These are phyloP conservation scores for Apiospora kogelbergensis DNA, from an alignment of 2,329 filamentous ascomycete species.

Conservation along the genomic window DNA sequence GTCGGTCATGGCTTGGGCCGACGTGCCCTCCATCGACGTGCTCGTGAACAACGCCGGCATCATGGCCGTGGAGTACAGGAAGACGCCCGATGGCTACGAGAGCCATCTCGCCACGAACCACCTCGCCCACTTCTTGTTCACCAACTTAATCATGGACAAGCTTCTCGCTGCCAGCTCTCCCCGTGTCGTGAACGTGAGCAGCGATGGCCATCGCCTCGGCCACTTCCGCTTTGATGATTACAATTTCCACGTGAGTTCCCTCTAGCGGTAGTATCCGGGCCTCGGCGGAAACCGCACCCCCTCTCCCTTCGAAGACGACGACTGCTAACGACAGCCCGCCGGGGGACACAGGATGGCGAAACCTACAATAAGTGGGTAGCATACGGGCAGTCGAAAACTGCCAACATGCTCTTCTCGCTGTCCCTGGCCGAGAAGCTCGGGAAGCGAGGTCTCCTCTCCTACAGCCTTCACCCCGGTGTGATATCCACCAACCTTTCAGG, in stretches of 20 bases:
- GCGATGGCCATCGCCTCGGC: slow-evolving; percentile 40
- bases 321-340: neutral
- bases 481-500: slow-evolving; percentile 20
- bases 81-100: slow-evolving; percentile 39
- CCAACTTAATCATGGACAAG: slow-evolving; percentile 35
- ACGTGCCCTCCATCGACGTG: slow-evolving; percentile 27
- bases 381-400: slow-evolving; percentile 40
- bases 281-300: too few species aligned
- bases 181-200: slow-evolving; percentile 42
- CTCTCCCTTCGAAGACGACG: neutral
- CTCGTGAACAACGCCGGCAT: too few species aligned
- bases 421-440: slow-evolving; percentile 22
- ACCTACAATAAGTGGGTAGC: slow-evolving; percentile 29
- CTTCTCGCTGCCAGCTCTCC: slow-evolving; percentile 24
- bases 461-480: slow-evolving; percentile 36
- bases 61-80: slow-evolving; percentile 33
- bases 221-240: slow-evolving; percentile 42
- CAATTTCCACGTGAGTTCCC: slow-evolving; percentile 37
- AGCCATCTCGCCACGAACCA: slow-evolving; percentile 37
- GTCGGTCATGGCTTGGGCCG: slow-evolving; percentile 31
- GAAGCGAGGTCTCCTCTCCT: slow-evolving; percentile 21
- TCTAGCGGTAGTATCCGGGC: too few species aligned
- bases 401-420: slow-evolving; percentile 30
- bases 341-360: slow-evolving; percentile 16
- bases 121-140: slow-evolving; percentile 37